Base-by-base conservation (phyloP, 2,329 filamentous ascomycete species). In the Exophiala sp. region DNA sequence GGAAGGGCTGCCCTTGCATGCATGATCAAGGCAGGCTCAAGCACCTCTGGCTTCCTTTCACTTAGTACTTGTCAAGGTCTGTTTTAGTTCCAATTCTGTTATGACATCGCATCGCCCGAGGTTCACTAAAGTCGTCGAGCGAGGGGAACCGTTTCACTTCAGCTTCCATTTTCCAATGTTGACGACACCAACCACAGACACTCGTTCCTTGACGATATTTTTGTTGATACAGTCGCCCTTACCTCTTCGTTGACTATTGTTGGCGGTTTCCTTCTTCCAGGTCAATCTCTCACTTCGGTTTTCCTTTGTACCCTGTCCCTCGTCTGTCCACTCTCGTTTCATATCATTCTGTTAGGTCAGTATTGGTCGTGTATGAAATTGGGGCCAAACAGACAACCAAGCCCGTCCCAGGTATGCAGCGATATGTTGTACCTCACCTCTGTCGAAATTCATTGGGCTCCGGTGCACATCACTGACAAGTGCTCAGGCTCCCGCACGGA, bases 301-400 rank as follows among this genome's bases (percentile, higher is more conserved):
- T 42, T 42, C 21, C 32, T 16, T 35, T 42, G 38, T 49, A 18
- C 18, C 45, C 29, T 21, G 20, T 14, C 21, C 39, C 32, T 20
- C 33, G 18, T 50, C 40, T 42, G 24, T 51, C 44, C 36, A 35
- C 6, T 24, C 39, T 33, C 14, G 20, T 33, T 20, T 18, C 33
- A 46, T 47, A 42, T 55, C 24, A 16, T 51, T 51, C 41, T 57
- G 35, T 57, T 53, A 52, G 54, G 57, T 43, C 43, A 44, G 55
- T 58, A 53, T 57, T 59, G 56, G 53, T 57, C 45, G 56, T 34
- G 33, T 42, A 46, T 54, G 45, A 45, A 60, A 60, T 60, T 54
- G 55, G 58, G 55, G 55, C 49, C 55, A 40, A 42, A 55, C 10
- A 41, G 45, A 18, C 24, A 5, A 29, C 24, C 24, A 38, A 47